Base-by-base conservation (phyloP, 345 rosid genomes). In the Pistacia atlantica region DNA sequence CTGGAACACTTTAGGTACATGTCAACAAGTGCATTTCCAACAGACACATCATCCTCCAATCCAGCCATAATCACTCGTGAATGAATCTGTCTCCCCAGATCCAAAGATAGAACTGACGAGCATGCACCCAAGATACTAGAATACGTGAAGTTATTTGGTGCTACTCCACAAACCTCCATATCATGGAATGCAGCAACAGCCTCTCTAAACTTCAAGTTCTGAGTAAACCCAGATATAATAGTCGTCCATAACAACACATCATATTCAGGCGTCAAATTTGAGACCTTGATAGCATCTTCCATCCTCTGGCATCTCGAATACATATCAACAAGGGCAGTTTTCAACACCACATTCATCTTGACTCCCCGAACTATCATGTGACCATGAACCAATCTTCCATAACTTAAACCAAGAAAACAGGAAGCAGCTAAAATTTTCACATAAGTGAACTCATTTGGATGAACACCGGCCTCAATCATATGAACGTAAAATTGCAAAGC, bases 1-100 rank as follows among this genome's bases (percentile, higher is more conserved):
- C 64, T 25, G 2, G 91, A 90, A 66, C 91, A 91, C 75, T 89
- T 91, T 84, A 85, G 84, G 75, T 92, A 92, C 91, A 89, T 88
- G 79, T 88, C 88, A 63, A 88, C 69, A 75, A 92, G 89, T 9
- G 90, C 84, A 75, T 92, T 92, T 69, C 95, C 91, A 17, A 89
- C 83, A 51, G 90, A 86, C 60, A 66, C 79, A 72, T 80, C 87
- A 2, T 67, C 69, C 76, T 93, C 90, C 73, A 83, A 74, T 49
- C 92, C 91, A 16, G 76, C 78, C 67, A 57, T 52, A 66, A 89
- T 77, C 60, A 82, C 85, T 78, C 84, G 85, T 12, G 86, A 83
- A 68, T 92, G 95, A 62, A 92, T 73, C 88, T 89, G 92, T 61
- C 80, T 77, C 20, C 93, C 93, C 57, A 89, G 81, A 66, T 82